Conservation (phyloP, 2,329 filamentous ascomycete species). For the Epichloe elymi region DNA sequence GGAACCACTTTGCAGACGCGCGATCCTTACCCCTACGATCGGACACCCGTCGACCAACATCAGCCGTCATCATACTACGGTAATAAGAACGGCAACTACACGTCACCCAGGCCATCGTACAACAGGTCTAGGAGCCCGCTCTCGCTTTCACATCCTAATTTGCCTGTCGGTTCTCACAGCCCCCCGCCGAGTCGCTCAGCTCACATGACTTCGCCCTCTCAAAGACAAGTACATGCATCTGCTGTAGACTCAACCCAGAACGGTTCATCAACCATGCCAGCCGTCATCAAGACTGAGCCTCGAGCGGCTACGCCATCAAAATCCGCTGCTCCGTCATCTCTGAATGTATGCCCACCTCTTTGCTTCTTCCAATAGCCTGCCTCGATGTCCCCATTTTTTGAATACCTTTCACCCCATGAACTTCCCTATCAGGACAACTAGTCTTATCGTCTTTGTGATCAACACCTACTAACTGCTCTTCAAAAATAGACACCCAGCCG, state of each 20-base stretch:
- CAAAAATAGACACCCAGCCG: slow-evolving; percentile 51
- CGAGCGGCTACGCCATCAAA: slow-evolving; percentile 27
- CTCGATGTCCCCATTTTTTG: neutral
- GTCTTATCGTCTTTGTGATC: slow-evolving; percentile 6
- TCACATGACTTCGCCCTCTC: slow-evolving; percentile 34
- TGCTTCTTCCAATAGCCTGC: neutral
- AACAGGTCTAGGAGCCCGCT: slow-evolving; percentile 35
- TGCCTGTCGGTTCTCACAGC: slow-evolving; percentile 28
- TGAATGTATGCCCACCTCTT: slow-evolving; percentile 23
- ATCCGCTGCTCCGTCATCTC: slow-evolving; percentile 18
- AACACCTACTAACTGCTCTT: neutral
- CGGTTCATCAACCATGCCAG: slow-evolving; percentile 24
- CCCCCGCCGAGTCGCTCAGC: slow-evolving; percentile 23
- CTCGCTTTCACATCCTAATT: slow-evolving; percentile 35
- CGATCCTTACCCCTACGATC: slow-evolving; percentile 37
- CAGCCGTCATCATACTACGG: slow-evolving; percentile 31
- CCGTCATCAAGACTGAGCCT: slow-evolving; percentile 26
- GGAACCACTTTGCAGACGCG: slow-evolving; percentile 24
- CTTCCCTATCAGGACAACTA: neutral
- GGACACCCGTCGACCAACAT: slow-evolving; percentile 26
- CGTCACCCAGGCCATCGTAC: slow-evolving; percentile 34
- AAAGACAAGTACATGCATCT: slow-evolving; percentile 29
- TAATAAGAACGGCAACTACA: slow-evolving; percentile 33
- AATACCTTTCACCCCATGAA: neutral
- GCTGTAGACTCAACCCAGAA: slow-evolving; percentile 27